Base-by-base conservation (phyloP, 805 yeast genomes). In the Starmerella geochares region DNA sequence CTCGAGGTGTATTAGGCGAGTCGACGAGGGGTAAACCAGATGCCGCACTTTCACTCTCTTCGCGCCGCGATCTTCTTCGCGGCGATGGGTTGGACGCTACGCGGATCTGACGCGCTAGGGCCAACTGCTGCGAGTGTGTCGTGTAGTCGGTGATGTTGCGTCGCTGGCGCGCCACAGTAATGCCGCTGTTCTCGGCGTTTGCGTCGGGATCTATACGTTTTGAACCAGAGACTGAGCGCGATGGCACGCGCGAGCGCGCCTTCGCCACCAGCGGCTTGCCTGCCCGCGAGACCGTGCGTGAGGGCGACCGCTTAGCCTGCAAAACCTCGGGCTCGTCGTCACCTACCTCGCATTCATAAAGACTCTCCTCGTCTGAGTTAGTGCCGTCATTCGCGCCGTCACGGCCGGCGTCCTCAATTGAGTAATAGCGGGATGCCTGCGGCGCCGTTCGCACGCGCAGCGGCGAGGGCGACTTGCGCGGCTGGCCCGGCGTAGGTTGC, bases 401-500 rank as follows among this genome's bases (percentile, higher is more conserved):
- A 19, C 33, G 44, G 23, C 16, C 33, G 3, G 33, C 27, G 5
- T 35, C 40, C 11, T 50, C 48, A 21, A 20, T 32, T 2, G 52
- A 53, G 8, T 54, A 39, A 48, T 50, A 50, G 17, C 46, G 46
- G 5, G 58, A 48, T 4, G 58, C 58, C 3, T 36, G 43, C 25
- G 44, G 39, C 8, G 54, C 48, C 14, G 51, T 36, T 17, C 39
- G 53, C 31, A 48, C 48, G 14, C 44, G 51, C 25, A 47, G 43
- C 13, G 54, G 57, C 23, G 56, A 56, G 14, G 62, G 59, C 19
- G 57, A 46, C 46, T 90, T 90, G 62, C 96, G 77, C 36, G 98
- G 98, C 67, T 92, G 98, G 1, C 97, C 98, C 0, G 98, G 98
- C 2, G 96, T 86, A 46, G 86, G 86, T 56, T 77, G 76, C 4